phyloP scores from a whole-genome alignment of 352 stramenopile genomes.

The Pythium phragmiticola region DNA sequence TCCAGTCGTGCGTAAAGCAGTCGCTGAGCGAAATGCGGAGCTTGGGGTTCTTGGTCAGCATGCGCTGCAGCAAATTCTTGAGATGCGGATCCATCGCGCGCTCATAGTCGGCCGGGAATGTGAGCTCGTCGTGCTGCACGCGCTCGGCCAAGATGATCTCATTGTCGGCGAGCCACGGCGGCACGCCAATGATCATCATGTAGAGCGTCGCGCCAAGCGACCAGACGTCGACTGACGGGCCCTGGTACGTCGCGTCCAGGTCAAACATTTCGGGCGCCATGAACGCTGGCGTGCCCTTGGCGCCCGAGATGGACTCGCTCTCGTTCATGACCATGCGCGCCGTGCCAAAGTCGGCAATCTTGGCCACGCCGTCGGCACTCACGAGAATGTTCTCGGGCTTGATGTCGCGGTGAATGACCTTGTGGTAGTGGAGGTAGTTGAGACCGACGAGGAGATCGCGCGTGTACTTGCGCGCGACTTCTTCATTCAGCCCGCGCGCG shows the following conservation, averaged over 20 bases:
- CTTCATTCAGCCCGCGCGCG: constrained; percentile 58
- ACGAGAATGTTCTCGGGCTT: constrained; percentile 97
- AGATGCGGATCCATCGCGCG: constrained; percentile 82
- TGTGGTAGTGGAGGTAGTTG: constrained; percentile 93
- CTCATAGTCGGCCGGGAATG: constrained; percentile 75
- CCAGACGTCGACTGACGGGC: constrained; percentile 85
- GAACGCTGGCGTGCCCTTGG: constrained; percentile 87
- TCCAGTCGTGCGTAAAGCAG: constrained; percentile 91
- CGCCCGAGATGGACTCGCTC: constrained; percentile 78
- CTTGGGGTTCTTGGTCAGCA: constrained; percentile 88
- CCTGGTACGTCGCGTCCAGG: constrained; percentile 85
- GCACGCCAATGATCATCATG: constrained; percentile 91
- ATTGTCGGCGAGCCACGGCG: constrained; percentile 90
- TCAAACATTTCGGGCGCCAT: constrained; percentile 93
- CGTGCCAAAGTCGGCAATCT: constrained; percentile 90
- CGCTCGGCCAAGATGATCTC: constrained; percentile 85
- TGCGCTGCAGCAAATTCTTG: constrained; percentile 89
- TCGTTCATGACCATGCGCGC: constrained; percentile 91
- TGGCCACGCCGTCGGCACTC: constrained; percentile 76
- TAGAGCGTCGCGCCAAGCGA: constrained; percentile 90
- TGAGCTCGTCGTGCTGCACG: constrained; percentile 87
- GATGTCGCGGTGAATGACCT: constrained; percentile 95
- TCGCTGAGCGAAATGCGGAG: constrained; percentile 79
- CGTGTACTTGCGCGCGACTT: constrained; percentile 83
- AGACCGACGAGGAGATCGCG: constrained; percentile 87